Evolutionary conservation across 2,329 filamentous ascomycete species (phyloP).

Genomic region (Beauveria pseudobassiana): DNA sequence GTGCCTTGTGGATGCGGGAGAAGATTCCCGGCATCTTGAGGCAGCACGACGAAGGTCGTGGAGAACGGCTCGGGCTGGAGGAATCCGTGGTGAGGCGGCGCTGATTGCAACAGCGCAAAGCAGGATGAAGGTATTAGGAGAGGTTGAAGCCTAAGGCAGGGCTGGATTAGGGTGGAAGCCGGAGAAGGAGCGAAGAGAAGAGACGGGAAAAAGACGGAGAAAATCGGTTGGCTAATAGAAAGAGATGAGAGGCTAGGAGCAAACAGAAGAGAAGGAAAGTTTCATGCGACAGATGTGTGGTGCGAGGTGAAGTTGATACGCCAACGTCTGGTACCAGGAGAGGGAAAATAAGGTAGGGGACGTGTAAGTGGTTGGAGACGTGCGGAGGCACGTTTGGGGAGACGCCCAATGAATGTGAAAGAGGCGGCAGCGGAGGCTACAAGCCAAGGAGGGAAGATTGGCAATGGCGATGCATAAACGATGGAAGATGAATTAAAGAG

Average conservation of each 20-base stretch:
- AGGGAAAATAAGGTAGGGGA: neutral
- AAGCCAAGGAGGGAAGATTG: neutral
- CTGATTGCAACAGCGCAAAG: slow-evolving; percentile 1
- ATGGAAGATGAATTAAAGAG: neutral
- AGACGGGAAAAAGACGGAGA: neutral
- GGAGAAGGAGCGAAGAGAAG: neutral
- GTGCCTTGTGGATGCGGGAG: slow-evolving; percentile 50
- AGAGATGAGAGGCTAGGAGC: neutral
- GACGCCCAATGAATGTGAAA: neutral
- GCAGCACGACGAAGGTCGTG: slow-evolving; percentile 4
- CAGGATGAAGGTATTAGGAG: neutral
- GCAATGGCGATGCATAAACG: neutral
- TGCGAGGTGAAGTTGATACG: slow-evolving; percentile 3
- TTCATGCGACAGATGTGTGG: neutral
- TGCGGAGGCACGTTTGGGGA: neutral
- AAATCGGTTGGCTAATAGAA: neutral
- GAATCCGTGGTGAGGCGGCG: neutral
- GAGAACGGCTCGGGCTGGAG: neutral
- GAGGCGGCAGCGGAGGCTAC: neutral
- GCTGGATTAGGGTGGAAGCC: neutral
- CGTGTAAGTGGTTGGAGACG: slow-evolving; percentile 11
- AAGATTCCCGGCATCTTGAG: slow-evolving; percentile 50
- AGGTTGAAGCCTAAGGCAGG: neutral
- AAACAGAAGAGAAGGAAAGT: neutral
- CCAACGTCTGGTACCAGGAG: slow-evolving; percentile 1